phyloP scores from a whole-genome alignment of 202 grass and related monocot genomes.

The Zoysia matrella region DNA sequence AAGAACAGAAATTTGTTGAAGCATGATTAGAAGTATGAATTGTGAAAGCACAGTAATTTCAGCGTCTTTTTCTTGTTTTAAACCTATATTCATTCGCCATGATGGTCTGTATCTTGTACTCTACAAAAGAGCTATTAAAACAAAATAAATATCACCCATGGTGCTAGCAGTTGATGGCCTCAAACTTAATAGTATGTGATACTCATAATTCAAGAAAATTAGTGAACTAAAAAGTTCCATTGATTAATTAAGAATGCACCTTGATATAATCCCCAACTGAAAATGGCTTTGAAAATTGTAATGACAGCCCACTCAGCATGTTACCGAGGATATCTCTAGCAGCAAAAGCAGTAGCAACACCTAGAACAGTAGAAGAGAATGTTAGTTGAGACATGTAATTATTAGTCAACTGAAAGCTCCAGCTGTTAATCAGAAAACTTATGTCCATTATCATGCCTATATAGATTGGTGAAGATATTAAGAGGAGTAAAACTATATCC shows the following conservation, averaged over 20 bases:
- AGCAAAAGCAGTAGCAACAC: conserved; percentile 83
- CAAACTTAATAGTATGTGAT: background rate
- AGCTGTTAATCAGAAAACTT: background rate
- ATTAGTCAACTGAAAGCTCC: background rate
- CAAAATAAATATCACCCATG: too few species aligned
- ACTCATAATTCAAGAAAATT: conserved; percentile 1
- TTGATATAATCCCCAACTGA: conserved; percentile 78
- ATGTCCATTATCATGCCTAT: background rate
- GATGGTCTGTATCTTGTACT: too few species aligned
- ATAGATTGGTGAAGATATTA: background rate
- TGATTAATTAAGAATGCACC: conserved; percentile 34
- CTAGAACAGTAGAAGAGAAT: conserved; percentile 43
- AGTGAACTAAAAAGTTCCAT: background rate
- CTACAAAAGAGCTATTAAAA: too few species aligned
- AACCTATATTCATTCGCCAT: too few species aligned
- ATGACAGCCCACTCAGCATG: conserved; percentile 65
- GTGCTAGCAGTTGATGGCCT: background rate
- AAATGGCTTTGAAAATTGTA: conserved; percentile 77
- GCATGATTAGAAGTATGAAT: background rate
- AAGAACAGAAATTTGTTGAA: background rate
- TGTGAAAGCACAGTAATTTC: background rate
- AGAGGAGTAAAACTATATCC: background rate
- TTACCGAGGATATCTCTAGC: conserved; percentile 91
- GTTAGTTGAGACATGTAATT: conserved; percentile 1
- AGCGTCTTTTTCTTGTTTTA: background rate